These are phyloP conservation scores for Sisymbrium altissimum DNA, from an alignment of 345 rosid genomes.

Conservation along the genomic window DNA sequence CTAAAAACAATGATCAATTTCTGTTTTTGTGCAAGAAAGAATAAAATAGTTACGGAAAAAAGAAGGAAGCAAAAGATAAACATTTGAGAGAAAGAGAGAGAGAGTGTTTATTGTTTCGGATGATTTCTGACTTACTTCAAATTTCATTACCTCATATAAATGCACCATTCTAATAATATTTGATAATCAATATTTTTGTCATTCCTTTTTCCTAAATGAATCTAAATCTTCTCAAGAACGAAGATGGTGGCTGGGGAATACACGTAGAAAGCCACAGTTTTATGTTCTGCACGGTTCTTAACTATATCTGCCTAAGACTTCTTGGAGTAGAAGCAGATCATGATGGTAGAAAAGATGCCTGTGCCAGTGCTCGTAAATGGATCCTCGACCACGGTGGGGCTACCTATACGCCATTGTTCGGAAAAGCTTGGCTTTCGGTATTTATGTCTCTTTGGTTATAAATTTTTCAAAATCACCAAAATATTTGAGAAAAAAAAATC, in stretches of 20 bases:
- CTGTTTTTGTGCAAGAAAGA: neutral
- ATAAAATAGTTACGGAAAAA: neutral
- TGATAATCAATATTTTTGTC: neutral
- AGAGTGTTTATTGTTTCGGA: neutral
- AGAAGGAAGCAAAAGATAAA: neutral
- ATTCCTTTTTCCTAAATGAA: neutral
- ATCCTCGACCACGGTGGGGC: conserved; percentile 73
- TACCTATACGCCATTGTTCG: conserved; percentile 54
- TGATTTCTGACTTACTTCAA: neutral
- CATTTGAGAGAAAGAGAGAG: too few species aligned
- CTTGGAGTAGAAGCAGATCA: conserved; percentile 59
- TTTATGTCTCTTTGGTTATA: conserved; percentile 6
- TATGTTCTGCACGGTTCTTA: conserved; percentile 67
- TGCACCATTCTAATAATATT: neutral
- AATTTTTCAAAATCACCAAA: neutral
- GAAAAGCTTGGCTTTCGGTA: conserved; percentile 46
- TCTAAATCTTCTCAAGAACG: neutral
- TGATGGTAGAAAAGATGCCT: conserved; percentile 32
- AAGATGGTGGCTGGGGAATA: conserved; percentile 81
- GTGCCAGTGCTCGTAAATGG: conserved; percentile 59
- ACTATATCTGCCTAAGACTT: conserved; percentile 57
- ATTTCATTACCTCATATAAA: neutral
- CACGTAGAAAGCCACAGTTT: conserved; percentile 76
- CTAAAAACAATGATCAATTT: too few species aligned
- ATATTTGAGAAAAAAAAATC: too few species aligned